phyloP scores from a whole-genome alignment of 148 eudicot species.

The Heliosperma pusillum region DNA sequence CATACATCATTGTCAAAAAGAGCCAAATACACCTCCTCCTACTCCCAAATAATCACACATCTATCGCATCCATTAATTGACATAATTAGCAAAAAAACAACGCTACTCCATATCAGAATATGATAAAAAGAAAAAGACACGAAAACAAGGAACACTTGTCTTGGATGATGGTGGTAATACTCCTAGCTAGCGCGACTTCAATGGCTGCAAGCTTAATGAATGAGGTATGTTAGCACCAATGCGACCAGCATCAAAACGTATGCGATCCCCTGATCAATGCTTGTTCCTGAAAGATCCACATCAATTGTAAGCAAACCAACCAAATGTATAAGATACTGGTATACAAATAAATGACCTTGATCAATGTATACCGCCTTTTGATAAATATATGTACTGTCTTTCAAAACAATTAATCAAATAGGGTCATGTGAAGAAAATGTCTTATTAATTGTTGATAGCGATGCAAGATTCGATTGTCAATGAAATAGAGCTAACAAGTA shows the following conservation, averaged over 20 bases:
- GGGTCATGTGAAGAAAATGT: no score
- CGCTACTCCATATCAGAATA: constrained; percentile 18
- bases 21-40: constrained; percentile 26
- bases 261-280: constrained; percentile 59
- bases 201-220: constrained; percentile 33
- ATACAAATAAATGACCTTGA: background rate
- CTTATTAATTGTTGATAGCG: background rate
- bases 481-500: background rate
- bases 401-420: background rate
- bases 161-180: constrained; percentile 14
- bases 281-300: constrained; percentile 37
- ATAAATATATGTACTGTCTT: background rate
- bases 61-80: constrained; percentile 21
- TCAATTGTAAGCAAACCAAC: background rate
- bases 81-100: constrained; percentile 18
- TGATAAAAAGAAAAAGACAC: constrained; percentile 9
- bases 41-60: constrained; percentile 19
- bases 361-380: no score
- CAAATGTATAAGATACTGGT: background rate
- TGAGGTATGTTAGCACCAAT: constrained; percentile 55
- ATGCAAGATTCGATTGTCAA: background rate
- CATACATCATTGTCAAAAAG: constrained; percentile 14
- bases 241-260: constrained; percentile 54
- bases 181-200: constrained; percentile 14
- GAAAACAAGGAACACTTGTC: constrained; percentile 18